Percentiles rank a stretch among this genome's conserved stretches.
Conservation (phyloP, 306 rosid genomes). For the Citrullus amarus region DNA sequence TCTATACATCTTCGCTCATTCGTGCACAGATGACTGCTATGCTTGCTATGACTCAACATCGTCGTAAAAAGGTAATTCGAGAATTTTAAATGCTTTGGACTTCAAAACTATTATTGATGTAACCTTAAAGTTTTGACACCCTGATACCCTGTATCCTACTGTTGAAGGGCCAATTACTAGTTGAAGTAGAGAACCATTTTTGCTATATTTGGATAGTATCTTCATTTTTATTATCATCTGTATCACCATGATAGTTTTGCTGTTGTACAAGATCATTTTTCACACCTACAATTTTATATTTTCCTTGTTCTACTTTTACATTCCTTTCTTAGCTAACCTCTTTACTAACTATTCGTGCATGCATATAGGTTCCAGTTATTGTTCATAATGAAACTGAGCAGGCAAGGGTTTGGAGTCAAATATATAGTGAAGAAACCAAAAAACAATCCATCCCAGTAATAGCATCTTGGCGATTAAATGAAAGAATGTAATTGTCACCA, state of each 20-base stretch:
- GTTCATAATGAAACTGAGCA: slow-evolving; percentile 82
- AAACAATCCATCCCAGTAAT: slow-evolving; percentile 89
- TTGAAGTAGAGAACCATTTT: neutral
- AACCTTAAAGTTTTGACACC: neutral
- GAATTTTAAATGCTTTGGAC: neutral
- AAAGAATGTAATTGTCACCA: slow-evolving; percentile 65
- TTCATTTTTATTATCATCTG: neutral
- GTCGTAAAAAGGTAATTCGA: slow-evolving; percentile 64
- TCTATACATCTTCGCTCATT: slow-evolving; percentile 85
- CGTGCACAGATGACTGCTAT: slow-evolving; percentile 99
- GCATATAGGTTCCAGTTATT: slow-evolving; percentile 63
- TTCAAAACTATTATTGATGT: neutral
- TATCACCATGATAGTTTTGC: neutral
- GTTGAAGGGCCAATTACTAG: neutral
- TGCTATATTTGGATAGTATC: neutral
- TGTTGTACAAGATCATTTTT: neutral
- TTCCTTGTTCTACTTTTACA: neutral
- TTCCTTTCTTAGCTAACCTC: neutral
- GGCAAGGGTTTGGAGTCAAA: slow-evolving; percentile 77
- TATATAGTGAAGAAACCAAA: slow-evolving; percentile 83
- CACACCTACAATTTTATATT: neutral
- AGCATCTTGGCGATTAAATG: slow-evolving; percentile 84
- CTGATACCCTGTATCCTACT: neutral
- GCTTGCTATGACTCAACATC: slow-evolving; percentile 99
- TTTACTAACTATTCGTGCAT: slow-evolving; percentile 14